Evolutionary conservation across 2,329 filamentous ascomycete genomes (phyloP).

Genomic region (Monosporascus ibericus): DNA sequence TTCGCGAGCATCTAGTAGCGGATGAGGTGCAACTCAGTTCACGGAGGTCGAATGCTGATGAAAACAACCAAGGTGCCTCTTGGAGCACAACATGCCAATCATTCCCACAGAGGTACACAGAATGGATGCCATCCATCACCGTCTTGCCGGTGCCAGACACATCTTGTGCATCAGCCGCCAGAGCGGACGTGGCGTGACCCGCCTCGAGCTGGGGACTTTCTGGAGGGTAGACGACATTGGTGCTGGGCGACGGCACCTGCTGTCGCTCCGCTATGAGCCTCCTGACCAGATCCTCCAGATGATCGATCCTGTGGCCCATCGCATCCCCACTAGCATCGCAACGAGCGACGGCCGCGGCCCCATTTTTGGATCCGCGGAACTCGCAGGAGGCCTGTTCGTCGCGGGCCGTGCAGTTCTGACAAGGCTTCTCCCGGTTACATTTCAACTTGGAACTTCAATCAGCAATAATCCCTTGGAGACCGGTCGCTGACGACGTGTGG

Average conservation of each 20-base stretch:
- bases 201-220: neutral
- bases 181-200: neutral
- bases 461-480: constrained; percentile 1
- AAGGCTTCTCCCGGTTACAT: constrained; percentile 23
- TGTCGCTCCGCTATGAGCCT: constrained; percentile 9
- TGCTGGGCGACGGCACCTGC: neutral
- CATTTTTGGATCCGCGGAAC: constrained; percentile 14
- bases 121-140: constrained; percentile 16
- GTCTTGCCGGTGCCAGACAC: constrained; percentile 7
- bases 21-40: neutral
- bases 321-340: constrained; percentile 4
- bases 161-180: neutral
- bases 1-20: neutral
- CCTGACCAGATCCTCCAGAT: constrained; percentile 14
- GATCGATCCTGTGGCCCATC: constrained; percentile 17
- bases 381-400: constrained; percentile 13
- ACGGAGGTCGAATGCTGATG: neutral
- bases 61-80: constrained; percentile 11
- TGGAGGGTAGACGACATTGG: neutral
- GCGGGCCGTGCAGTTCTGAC: constrained; percentile 21
- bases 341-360: neutral
- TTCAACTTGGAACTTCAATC: constrained; percentile 14
- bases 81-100: constrained; percentile 20
- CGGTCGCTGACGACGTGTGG: neutral
- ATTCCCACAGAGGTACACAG: constrained; percentile 14